These are phyloP conservation scores for Lachnellula suecica DNA, from an alignment of 2,329 filamentous ascomycete species.

Conservation along the genomic window DNA sequence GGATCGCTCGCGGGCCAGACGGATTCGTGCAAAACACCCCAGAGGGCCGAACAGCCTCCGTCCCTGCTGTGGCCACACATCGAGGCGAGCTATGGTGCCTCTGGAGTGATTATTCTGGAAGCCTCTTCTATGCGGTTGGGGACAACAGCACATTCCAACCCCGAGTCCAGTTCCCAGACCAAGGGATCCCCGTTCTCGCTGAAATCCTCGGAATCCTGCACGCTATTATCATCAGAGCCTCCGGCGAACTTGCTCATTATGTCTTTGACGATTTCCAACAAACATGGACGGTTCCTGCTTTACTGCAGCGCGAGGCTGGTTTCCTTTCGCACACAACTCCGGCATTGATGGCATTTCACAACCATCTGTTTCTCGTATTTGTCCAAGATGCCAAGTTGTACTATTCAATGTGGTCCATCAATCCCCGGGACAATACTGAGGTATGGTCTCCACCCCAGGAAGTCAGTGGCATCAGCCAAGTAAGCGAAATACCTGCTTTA, in stretches of 20 bases:
- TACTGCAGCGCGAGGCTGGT: slow-evolving; percentile 24
- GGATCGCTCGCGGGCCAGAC: slow-evolving; percentile 33
- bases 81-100: slow-evolving; percentile 38
- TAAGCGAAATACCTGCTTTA: slow-evolving; percentile 31
- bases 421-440: slow-evolving; percentile 17
- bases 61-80: slow-evolving; percentile 36
- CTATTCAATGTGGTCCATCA: slow-evolving; percentile 28
- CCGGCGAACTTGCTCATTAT: slow-evolving; percentile 33
- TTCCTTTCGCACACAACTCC: slow-evolving; percentile 29
- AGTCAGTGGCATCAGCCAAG: slow-evolving; percentile 27
- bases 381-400: slow-evolving; percentile 30
- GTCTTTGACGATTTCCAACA: slow-evolving; percentile 33
- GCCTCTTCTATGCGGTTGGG: slow-evolving; percentile 35
- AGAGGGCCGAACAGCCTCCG: slow-evolving; percentile 32
- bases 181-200: slow-evolving; percentile 34
- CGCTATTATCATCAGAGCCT: slow-evolving; percentile 30
- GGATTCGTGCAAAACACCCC: slow-evolving; percentile 29
- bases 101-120: slow-evolving; percentile 32
- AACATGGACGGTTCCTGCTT: slow-evolving; percentile 26
- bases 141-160: slow-evolving; percentile 29
- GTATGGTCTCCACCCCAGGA: slow-evolving; percentile 22
- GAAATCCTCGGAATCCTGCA: slow-evolving; percentile 36
- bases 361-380: slow-evolving; percentile 35
- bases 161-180: slow-evolving; percentile 30
- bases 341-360: slow-evolving; percentile 35